Base-by-base conservation (phyloP, 2,329 filamentous ascomycete genomes). In the Claviceps africana region DNA sequence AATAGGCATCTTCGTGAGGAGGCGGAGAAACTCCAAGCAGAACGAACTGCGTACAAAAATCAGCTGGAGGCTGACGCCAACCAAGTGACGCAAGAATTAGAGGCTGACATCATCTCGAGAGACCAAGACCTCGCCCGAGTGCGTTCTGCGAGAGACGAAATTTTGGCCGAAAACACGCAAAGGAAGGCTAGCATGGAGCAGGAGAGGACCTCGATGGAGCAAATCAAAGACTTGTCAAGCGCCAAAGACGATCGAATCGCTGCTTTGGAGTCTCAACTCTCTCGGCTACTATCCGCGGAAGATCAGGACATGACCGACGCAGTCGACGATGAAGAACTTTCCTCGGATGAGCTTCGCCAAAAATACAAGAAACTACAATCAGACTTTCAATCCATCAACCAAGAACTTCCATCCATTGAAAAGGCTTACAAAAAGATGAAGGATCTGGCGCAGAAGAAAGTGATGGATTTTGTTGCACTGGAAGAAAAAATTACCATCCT, bases 391-490 rank as follows among this genome's bases (percentile, higher is more conserved):
- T 81, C 93, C 50, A 84, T 98, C 57, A 90, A 88, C 61, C 83
- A 84, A 57, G 93, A 98, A 67, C 69, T 98, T 52, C 84, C 88
- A 2, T 87, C 88, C 0, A 88, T 98, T 73, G 89, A 95, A 64
- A 83, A 82, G 50, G 91, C 91, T 0, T 96, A 89, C 73, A 95
- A 86, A 67, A 91, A 90, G 67, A 86, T 90, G 50, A 88, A 90
- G 63, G 82, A 82, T 22, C 69, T 95, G 53, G 89, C 89, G 8
- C 83, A 85, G 50, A 91, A 88, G 71, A 97, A 95, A 68, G 82
- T 95, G 35, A 78, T 85, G 60, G 89, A 95, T 56, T 81, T 86
- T 50, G 72, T 76, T 6, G 74, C 77, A 4, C 72, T 88, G 63
- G 90, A 97, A 69, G 89, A 95, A 53, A 86, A 85, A 56, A 74